Evolutionary conservation across 805 yeast genomes (phyloP), one percentile per base, ranked within the genome.

Genomic region (Pichia membranifaciens): DNA sequence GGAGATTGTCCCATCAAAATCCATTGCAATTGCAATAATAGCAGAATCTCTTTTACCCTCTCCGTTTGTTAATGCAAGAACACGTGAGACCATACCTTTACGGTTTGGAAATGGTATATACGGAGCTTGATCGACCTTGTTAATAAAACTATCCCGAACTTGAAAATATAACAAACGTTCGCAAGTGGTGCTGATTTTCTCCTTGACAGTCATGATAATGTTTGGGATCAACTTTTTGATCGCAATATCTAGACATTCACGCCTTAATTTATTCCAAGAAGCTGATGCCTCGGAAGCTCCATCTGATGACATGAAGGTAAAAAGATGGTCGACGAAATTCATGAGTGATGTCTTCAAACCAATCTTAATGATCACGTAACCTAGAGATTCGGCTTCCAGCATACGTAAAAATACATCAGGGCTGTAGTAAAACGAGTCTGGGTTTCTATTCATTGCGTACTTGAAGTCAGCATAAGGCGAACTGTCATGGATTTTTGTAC

Each of bases 71-170:
- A 93, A 58, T 0, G 96, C 81, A 53, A 93, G 70, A 0, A 88
- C 91, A 52, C 85, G 81, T 18, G 99, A 96, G 45, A 81, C 74
- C 4, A 95, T 85, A 39, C 97, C 96, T 49, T 77, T 74, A 38
- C 79, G 86, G 54, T 75, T 83, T 5, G 86, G 84, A 40, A 77
- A 74, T 5, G 98, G 96, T 55, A 85, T 81, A 65, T 71, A 90
- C 29, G 99, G 97, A 2, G 98, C 96, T 69, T 90, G 98, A 62
- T 91, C 93, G 32, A 93, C 73, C 58, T 82, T 84, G 20, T 76
- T 73, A 62, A 79, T 70, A 58, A 91, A 84, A 25, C 76, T 71
- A 38, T 76, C 74, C 55, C 98, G 82, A 32, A 91, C 79, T 49
- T 82, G 82, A 49, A 72, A 75, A 43, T 81, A 81, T 39, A 93